Percentiles rank a stretch among this genome's conserved stretches.
Evolutionary conservation across 129 eudicot species (phyloP).

Genomic region (Flaveria ramosissima): DNA sequence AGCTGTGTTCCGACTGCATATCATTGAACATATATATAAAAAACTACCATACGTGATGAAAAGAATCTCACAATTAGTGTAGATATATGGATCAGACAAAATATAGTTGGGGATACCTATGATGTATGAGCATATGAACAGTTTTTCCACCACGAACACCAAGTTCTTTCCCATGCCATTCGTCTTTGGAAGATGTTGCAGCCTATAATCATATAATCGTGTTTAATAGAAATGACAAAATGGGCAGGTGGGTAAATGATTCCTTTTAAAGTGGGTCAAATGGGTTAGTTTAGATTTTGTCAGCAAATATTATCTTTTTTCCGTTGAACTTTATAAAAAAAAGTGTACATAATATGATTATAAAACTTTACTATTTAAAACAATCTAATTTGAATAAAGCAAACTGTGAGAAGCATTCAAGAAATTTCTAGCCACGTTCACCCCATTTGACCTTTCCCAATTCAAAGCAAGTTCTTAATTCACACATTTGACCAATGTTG

Average conservation of each 20-base stretch:
- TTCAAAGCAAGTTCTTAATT: background rate
- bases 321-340: background rate
- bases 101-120: constrained; percentile 57
- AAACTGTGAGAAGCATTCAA: background rate
- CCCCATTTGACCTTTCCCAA: background rate
- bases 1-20: constrained; percentile 92
- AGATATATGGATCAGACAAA: constrained; percentile 18
- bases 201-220: constrained; percentile 51
- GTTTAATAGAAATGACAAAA: constrained; percentile 2
- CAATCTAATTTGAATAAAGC: background rate
- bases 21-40: background rate
- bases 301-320: background rate
- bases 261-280: background rate
- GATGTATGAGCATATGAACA: constrained; percentile 99
- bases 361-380: background rate
- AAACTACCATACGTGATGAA: background rate
- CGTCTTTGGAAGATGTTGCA: constrained; percentile 95
- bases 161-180: constrained; percentile 98
- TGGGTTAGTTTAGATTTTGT: background rate
- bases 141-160: constrained; percentile 98
- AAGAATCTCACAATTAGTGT: background rate
- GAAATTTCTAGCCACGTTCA: background rate
- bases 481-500: background rate
- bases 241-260: background rate
- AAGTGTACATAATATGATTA: background rate